These are phyloP conservation scores for Globisporangium middletonii DNA, from an alignment of 352 stramenopile species.

Conservation along the genomic window DNA sequence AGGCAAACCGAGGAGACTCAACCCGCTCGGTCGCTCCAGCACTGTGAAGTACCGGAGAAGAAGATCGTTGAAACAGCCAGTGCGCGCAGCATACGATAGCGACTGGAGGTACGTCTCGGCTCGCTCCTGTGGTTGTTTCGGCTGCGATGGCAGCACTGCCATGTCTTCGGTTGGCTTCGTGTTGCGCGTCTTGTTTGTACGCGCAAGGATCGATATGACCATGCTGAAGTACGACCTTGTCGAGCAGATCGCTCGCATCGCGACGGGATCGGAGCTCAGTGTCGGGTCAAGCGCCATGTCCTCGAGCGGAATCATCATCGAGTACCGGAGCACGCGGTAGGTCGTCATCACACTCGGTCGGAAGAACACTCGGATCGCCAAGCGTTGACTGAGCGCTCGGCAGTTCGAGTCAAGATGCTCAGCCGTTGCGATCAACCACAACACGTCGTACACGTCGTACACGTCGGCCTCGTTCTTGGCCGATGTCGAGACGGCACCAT, in stretches of 20 bases:
- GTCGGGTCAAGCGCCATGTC: conserved; percentile 1
- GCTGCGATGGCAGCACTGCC: background rate
- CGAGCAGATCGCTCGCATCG: background rate
- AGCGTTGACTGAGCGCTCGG: background rate
- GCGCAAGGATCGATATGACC: background rate
- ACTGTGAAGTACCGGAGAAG: background rate
- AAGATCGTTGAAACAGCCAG: background rate
- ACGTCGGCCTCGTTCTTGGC: background rate
- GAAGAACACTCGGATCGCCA: conserved; percentile 4
- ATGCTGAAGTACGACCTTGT: background rate
- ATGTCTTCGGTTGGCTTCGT: background rate
- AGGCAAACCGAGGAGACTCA: background rate
- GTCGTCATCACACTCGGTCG: conserved; percentile 2
- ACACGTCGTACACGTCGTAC: conserved; percentile 6
- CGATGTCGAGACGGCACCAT: background rate
- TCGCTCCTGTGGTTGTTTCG: background rate
- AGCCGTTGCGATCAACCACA: conserved; percentile 4
- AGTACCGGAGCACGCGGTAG: conserved; percentile 5
- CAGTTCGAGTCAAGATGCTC: background rate
- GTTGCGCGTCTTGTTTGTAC: background rate
- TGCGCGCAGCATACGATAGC: background rate
- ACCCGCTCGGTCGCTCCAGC: background rate
- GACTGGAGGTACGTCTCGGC: background rate
- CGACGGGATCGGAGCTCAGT: no score
- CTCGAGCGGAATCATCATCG: background rate